Evolutionary conservation across 345 rosid genomes (phyloP), one percentile per base, ranked within the genome.

Genomic region (Draba incana): DNA sequence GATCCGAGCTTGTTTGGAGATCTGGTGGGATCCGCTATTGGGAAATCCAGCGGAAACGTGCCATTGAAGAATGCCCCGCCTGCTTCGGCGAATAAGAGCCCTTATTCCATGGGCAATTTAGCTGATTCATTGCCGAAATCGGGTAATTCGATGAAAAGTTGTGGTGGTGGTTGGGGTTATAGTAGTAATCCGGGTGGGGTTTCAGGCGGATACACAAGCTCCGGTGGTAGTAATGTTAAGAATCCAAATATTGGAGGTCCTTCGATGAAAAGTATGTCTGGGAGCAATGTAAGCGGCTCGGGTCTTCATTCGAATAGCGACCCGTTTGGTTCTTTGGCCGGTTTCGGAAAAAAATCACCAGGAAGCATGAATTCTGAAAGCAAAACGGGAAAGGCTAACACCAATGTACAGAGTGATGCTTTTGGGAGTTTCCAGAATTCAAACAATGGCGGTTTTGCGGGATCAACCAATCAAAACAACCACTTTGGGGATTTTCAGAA

Each of bases 1-100:
- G 84, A 80, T 46, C 87, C 96, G 0, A 83, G 83, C 66, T 81
- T 90, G 82, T 93, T 93, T 54, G 96, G 87, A 37, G 98, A 94
- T 86, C 86, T 94, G 69, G 82, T 94, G 7, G 79, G 80, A 62
- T 94, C 98, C 47, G 96, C 94, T 14, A 69, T 94, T 24, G 99
- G 92, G 3, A 83, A 78, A 62, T 44, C 71, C 20, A 81, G 63
- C 63, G 70, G 79, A 44, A 87, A 83, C 80, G 92, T 75, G 57
- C 97, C 97, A 55, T 77, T 91, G 84, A 94, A 91, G 58, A 83
- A 81, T 64, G 81, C 81, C 0, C 61, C 75, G 1, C 82, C 91
- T 14, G 35, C 79, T 14, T 62, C 82, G 2, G 77, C 68, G 4
- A 80, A 59, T 44, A 84, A 79, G 75, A 70, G 81, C 38, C 6